These are phyloP conservation scores for Irpex sp. DNA, from an alignment of 1,284 basidiomycete species.

Conservation along the genomic window DNA sequence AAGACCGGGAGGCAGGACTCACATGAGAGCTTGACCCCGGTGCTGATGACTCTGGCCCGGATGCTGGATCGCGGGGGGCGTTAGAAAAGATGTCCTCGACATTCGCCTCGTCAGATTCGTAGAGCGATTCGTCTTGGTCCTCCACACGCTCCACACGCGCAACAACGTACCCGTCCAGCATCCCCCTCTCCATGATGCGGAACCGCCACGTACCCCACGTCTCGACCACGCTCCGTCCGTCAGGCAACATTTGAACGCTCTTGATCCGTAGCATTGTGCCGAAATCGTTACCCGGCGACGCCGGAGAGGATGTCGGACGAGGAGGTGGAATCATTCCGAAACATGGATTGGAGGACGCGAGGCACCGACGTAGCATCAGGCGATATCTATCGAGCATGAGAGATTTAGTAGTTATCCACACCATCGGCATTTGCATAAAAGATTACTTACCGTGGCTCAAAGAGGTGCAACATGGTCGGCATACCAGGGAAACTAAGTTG, in stretches of 20 bases:
- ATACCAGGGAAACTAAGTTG: constrained; percentile 88
- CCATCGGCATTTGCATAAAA: not conserved
- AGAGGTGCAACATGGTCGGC: constrained; percentile 88
- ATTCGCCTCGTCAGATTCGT: constrained; percentile 43
- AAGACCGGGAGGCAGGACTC: not conserved
- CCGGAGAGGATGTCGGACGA: constrained; percentile 24
- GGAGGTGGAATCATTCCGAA: constrained; percentile 91
- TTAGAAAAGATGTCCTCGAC: constrained; percentile 26
- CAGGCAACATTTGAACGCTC: constrained; percentile 82
- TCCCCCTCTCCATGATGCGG: constrained; percentile 77
- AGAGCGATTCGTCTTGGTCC: constrained; percentile 49
- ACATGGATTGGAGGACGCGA: constrained; percentile 67
- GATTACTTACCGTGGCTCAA: constrained; percentile 68
- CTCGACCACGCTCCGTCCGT: constrained; percentile 89
- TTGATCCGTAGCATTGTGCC: constrained; percentile 93
- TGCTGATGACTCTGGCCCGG: not conserved
- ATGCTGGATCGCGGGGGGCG: not conserved
- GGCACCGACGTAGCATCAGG: constrained; percentile 89
- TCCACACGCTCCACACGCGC: constrained; percentile 75
- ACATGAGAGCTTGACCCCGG: constrained; percentile 1
- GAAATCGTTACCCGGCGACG: constrained; percentile 58
- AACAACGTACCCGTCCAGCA: constrained; percentile 86
- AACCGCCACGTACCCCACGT: constrained; percentile 85
- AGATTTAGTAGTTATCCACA: not conserved
- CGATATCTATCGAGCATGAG: constrained; percentile 51